Evolutionary conservation across 2,329 filamentous ascomycete species (phyloP).

Genomic region (Microdochium trichocladiopsis): DNA sequence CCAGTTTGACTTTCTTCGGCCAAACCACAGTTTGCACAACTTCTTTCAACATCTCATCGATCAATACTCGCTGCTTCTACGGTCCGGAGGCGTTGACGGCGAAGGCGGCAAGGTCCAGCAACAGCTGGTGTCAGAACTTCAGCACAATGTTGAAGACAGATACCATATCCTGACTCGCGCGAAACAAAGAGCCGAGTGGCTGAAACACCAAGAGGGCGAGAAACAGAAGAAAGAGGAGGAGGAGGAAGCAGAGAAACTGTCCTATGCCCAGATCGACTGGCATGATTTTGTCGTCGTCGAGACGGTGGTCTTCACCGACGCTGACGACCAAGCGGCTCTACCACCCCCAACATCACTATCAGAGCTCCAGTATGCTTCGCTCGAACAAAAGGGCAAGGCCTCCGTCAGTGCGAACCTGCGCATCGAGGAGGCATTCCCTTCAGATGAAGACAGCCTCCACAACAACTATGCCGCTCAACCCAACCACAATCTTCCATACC

Average conservation of each 20-base stretch:
- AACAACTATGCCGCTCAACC: constrained; percentile 34
- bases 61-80: constrained; percentile 79
- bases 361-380: constrained; percentile 86
- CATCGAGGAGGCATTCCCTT: constrained; percentile 93
- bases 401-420: constrained; percentile 76
- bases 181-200: constrained; percentile 80
- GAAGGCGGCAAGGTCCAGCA: constrained; percentile 62
- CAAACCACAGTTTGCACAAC: constrained; percentile 92
- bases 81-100: constrained; percentile 59
- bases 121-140: constrained; percentile 64
- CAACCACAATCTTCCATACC: constrained; percentile 35
- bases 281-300: constrained; percentile 95
- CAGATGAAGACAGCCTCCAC: constrained; percentile 59
- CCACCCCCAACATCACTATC: constrained; percentile 84
- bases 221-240: constrained; percentile 86
- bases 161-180: constrained; percentile 74
- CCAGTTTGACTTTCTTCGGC: constrained; percentile 93
- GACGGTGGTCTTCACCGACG: constrained; percentile 85
- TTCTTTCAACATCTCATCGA: constrained; percentile 91
- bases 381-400: constrained; percentile 90
- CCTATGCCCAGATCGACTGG: constrained; percentile 90
- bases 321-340: constrained; percentile 78
- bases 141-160: constrained; percentile 70
- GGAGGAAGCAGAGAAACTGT: constrained; percentile 68
- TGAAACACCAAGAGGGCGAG: constrained; percentile 76